phyloP scores from a whole-genome alignment of 208 protist genomes.

The Wallacemonas rigidus region DNA sequence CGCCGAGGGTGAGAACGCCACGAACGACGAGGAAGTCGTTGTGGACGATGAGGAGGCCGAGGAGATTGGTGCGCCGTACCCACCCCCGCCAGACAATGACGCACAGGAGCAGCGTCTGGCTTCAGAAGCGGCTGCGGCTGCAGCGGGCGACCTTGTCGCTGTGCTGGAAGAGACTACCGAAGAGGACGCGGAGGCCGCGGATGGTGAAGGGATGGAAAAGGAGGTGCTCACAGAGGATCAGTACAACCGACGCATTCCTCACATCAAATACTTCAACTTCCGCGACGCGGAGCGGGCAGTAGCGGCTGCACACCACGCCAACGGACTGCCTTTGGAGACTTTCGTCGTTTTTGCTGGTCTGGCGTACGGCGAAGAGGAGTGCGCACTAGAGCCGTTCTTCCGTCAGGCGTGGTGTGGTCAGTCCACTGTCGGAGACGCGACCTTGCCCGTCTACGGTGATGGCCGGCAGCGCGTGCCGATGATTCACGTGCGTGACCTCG shows the following conservation, averaged over 20 bases:
- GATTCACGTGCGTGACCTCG: constrained; percentile 93
- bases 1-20: constrained; percentile 24
- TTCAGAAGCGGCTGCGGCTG: constrained; percentile 25
- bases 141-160: constrained; percentile 5
- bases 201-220: constrained; percentile 22
- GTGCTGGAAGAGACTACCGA: constrained; percentile 16
- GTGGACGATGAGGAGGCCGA: constrained; percentile 20
- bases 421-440: constrained; percentile 5
- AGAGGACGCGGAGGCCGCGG: constrained; percentile 25
- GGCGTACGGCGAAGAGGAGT: constrained; percentile 91
- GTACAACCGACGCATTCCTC: constrained; percentile 92
- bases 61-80: constrained; percentile 41
- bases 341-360: constrained; percentile 91
- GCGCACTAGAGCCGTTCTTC: constrained; percentile 87
- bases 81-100: constrained; percentile 32
- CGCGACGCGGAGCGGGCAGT: constrained; percentile 92
- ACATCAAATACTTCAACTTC: constrained; percentile 91
- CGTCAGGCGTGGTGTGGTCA: constrained; percentile 79
- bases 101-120: constrained; percentile 35
- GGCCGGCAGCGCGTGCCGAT: constrained; percentile 90
- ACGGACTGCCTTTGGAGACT: constrained; percentile 79
- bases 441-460: constrained; percentile 86
- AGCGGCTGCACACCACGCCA: constrained; percentile 75
- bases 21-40: constrained; percentile 23
- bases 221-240: constrained; percentile 93